Base-by-base conservation (phyloP, 2,329 filamentous ascomycete genomes). In the Mariannaea elegans region DNA sequence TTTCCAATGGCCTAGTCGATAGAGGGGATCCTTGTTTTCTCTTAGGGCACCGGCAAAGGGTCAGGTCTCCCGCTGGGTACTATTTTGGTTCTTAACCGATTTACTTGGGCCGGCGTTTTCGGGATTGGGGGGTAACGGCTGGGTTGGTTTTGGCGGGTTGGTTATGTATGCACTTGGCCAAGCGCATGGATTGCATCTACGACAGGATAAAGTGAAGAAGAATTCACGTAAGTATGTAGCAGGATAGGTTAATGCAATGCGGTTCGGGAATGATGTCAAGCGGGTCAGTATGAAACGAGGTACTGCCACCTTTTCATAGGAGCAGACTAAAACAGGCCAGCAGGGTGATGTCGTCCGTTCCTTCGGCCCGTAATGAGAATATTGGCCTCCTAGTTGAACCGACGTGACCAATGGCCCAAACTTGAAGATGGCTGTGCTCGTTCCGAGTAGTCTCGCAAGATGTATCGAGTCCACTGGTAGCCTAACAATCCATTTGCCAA, bases 61-160 rank as follows among this genome's bases (percentile, higher is more conserved):
- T 31, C 14, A 21, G 32, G 39, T 32, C 48, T 29, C 36, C 39
- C 41, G 21, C 42, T 29, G 19, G 36, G 19, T 27, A n/a, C n/a
- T 41, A 45, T 36, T 19, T 18, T 27, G 14, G 14, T 32, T 51
- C 19, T 23, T 27, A 24, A 38, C 24, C 13, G 32, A 39, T 42
- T 38, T 36, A n/a, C 16, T 39, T 47, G 54, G 45, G 27, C 51
- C n/a, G 59, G 59, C 55, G 59, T 62, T 54, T 52, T 2, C 39
- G 55, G 44, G 46, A 23, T 6, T 16, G 12, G 16, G 16, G 29
- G 10, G 24, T 27, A 39, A 48, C 21, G 38, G 27, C 23, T 50
- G 21, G 38, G 21, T 18, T 44, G 27, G 44, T 21, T 8, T 42
- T 13, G 36, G 10, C 6, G 27, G 27, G 16, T 42, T 29, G 27